Base-by-base conservation (phyloP, 1,284 basidiomycete genomes). In the Pyrrhoderma noxium region DNA sequence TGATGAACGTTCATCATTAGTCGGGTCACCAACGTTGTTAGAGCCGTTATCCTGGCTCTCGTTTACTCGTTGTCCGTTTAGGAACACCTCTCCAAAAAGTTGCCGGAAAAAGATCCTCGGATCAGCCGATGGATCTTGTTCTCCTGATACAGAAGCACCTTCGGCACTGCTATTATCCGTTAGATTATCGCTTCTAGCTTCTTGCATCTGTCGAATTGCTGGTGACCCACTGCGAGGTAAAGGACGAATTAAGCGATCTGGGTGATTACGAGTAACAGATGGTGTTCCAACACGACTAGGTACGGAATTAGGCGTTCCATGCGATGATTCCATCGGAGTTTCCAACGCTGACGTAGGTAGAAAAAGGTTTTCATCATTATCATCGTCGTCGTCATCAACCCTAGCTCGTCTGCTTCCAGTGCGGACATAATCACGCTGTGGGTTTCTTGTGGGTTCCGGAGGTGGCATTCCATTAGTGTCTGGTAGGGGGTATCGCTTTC, bases 211-310 rank as follows among this genome's bases (percentile, higher is more conserved):
- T 5, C 27, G 53, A 18, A 25, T n/a, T 21, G 47, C 37, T 7
- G 53, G 48, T 5, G 47, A 47, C 3, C 53, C 53, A 50, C 50
- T 54, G 42, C 53, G 53, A 35, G 53, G 53, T 25, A 54, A 44
- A 9, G 53, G 53, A 3, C 53, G 53, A 8, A 46, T 19, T 18
- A 49, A 44, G n/a, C 53, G 53, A 11, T 53, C 51, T 2, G 23
- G 37, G 18, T 53, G 31, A 22, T 21, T 37, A 4, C 8, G 31
- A 8, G 51, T 22, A 19, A 31, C 40, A 37, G 36, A 8, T 13
- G 51, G 51, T 25, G 51, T 47, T 2, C 31, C 46, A 16, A 46
- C 43, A 8, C 51, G 45, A 9, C 21, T 36, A 11, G 48, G 48
- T 9, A 34, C 49, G 11, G 39, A 36, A 13, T 25, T 34, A 8